A percentile compares a stretch with the other conserved stretches of the same genome.
Evolutionary conservation across 73 alveolate genomes (phyloP).

Genomic region (Halteria grandinella): DNA sequence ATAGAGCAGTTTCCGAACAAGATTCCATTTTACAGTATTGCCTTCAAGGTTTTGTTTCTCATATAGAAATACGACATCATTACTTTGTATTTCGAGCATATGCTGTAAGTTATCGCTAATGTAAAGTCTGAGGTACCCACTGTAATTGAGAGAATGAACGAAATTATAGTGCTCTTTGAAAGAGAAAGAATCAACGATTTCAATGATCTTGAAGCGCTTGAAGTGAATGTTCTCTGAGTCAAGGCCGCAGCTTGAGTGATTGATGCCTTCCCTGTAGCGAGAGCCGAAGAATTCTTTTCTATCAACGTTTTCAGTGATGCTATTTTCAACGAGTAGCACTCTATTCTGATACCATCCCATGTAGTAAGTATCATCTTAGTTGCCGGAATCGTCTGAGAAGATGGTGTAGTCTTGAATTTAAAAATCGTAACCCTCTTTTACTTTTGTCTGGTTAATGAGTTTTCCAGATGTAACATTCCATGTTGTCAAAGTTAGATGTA

Average conservation of each 20-base stretch:
- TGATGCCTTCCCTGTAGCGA: not conserved
- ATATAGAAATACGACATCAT: not conserved
- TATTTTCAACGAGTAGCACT: not conserved
- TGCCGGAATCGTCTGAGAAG: not conserved
- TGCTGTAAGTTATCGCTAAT: not conserved
- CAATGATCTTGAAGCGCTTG: conserved; percentile 5
- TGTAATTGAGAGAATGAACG: conserved; percentile 9
- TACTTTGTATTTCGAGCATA: conserved; percentile 8
- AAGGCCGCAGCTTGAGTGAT: not conserved
- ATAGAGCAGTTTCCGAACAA: conserved; percentile 9
- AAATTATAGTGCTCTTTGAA: conserved; percentile 10
- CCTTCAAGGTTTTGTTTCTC: not conserved
- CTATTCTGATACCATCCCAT: conserved; percentile 20
- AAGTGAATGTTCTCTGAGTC: not conserved
- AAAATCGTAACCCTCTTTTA: not conserved
- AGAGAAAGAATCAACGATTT: not conserved
- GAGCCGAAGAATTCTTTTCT: not conserved
- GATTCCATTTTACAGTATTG: conserved; percentile 9
- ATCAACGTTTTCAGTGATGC: not conserved
- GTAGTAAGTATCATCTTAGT: conserved; percentile 2
- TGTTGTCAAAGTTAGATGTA: not conserved
- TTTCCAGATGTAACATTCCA: conserved; percentile 11
- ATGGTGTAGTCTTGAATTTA: not conserved
- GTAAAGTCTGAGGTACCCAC: not conserved
- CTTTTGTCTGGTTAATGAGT: not conserved